Evolutionary conservation across 306 rosid genomes (phyloP), one percentile per base, ranked within the genome.

Genomic region (Cicer yamashitae): DNA sequence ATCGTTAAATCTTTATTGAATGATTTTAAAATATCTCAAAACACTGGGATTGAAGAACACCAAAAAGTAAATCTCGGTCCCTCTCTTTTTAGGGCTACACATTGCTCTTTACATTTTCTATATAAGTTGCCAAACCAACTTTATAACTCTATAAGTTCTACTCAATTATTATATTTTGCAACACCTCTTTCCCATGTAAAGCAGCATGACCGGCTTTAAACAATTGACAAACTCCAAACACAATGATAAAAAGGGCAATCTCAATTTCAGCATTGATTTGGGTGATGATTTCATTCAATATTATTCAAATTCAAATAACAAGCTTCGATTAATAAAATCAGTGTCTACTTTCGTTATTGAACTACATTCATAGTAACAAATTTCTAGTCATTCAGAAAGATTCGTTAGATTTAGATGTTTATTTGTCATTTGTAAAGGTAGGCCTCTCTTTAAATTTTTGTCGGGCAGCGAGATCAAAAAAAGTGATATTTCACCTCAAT

Each of bases 361-460:
- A 60, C 72, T 54, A 64, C 57, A 57, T 46, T 67, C 15, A 14
- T 59, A 37, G 73, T 57, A 64, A 54, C 69, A 71, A 72, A 54
- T 59, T 50, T 52, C 63, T 47, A 15, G 79, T 84, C 87, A 74
- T 75, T 80, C 78, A 2, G 43, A 72, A 78, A 82, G 90, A 88
- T 86, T 73, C 68, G 64, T 75, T 67, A 38, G 84, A 77, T 82
- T 72, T n/a, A 13, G 72, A 25, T 68, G 74, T 77, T 65, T 25
- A 57, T 50, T 18, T 67, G 34, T 34, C 67, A 34, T 59, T 67
- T 67, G 43, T 9, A 70, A 65, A 37, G 52, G 37, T 56, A 30
- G 85, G 79, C 3, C 79, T 75, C 44, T 40, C 78, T 41, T 10
- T 57, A 22, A 50, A 48, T 30, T 78, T 58, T 53, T 77, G 82